phyloP scores from a whole-genome alignment of 148 eudicot genomes.

The Rhododendron mucronatum region DNA sequence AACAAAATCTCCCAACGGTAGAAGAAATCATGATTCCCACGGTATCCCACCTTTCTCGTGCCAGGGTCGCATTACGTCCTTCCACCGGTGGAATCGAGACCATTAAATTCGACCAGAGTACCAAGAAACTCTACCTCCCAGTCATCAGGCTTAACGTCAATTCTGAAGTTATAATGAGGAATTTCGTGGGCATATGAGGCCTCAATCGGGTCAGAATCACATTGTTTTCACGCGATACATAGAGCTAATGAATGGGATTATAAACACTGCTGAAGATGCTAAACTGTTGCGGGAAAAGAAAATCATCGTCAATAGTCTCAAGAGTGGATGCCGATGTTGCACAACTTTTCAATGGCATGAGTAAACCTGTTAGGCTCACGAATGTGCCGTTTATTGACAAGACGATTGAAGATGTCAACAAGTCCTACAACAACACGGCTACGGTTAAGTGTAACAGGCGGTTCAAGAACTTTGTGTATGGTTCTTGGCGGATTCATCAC shows the following conservation, averaged over 20 bases:
- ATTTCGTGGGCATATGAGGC: conserved; percentile 39
- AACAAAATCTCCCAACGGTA: conserved; percentile 9
- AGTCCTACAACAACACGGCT: conserved; percentile 12
- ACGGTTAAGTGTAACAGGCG: conserved; percentile 11
- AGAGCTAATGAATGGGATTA: conserved; percentile 48
- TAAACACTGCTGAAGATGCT: conserved; percentile 7
- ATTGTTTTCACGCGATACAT: conserved; percentile 35
- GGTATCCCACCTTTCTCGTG: conserved; percentile 18
- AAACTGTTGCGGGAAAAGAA: neutral
- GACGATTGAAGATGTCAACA: conserved; percentile 31
- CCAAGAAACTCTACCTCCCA: conserved; percentile 5
- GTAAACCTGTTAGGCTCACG: conserved; percentile 21
- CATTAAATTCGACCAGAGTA: neutral
- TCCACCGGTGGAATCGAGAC: neutral
- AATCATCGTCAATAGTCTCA: neutral
- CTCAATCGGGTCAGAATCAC: conserved; percentile 3
- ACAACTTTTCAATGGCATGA: conserved; percentile 49
- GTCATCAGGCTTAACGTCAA: neutral
- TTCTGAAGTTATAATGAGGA: conserved; percentile 17
- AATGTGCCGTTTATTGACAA: conserved; percentile 23
- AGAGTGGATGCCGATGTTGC: conserved; percentile 21
- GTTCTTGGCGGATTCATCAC: conserved; percentile 29
- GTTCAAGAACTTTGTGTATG: conserved; percentile 13
- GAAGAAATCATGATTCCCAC: conserved; percentile 54
- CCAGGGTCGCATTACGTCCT: conserved; percentile 26